Percentiles rank a stretch among this genome's conserved stretches.
These are phyloP conservation scores for Exserohilum rostratum DNA, from an alignment of 2,329 filamentous ascomycete genomes.

Conservation along the genomic window DNA sequence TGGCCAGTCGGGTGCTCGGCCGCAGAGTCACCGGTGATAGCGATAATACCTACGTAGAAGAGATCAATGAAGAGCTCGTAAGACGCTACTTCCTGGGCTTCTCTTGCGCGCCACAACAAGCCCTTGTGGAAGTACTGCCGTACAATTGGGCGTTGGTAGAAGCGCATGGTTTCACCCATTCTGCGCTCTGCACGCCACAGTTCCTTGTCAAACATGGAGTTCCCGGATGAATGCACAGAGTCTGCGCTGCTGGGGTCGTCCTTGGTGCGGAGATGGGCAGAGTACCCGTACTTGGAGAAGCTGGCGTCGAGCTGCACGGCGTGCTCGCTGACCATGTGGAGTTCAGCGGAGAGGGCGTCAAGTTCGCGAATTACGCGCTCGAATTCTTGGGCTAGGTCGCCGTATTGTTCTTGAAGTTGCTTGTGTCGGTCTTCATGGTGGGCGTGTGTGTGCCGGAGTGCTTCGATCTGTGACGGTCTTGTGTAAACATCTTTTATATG, in stretches of 20 bases:
- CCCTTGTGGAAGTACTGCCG: conserved; percentile 71
- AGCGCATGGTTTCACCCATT: conserved; percentile 57
- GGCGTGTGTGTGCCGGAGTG: conserved; percentile 58
- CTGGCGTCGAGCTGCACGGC: conserved; percentile 63
- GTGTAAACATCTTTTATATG: neutral
- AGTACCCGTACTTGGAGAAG: conserved; percentile 69
- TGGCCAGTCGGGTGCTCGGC: conserved; percentile 62
- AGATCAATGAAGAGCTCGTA: conserved; percentile 71
- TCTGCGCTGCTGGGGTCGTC: conserved; percentile 18
- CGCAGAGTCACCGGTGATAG: conserved; percentile 66
- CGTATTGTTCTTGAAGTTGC: conserved; percentile 57
- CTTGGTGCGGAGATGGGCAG: conserved; percentile 59
- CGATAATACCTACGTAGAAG: conserved; percentile 68
- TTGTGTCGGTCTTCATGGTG: conserved; percentile 60
- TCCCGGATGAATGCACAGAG: conserved; percentile 10
- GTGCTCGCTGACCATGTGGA: conserved; percentile 62
- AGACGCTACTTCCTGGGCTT: conserved; percentile 64
- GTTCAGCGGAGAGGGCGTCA: conserved; percentile 58
- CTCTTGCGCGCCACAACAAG: conserved; percentile 65
- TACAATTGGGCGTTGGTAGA: conserved; percentile 65
- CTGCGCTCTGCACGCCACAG: conserved; percentile 46
- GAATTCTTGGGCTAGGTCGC: conserved; percentile 61
- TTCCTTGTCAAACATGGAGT: conserved; percentile 41
- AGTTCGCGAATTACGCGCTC: conserved; percentile 62
- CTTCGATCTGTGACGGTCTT: conserved; percentile 43